These are phyloP conservation scores for Meira nashicola DNA, from an alignment of 1,284 basidiomycete species.

Conservation along the genomic window DNA sequence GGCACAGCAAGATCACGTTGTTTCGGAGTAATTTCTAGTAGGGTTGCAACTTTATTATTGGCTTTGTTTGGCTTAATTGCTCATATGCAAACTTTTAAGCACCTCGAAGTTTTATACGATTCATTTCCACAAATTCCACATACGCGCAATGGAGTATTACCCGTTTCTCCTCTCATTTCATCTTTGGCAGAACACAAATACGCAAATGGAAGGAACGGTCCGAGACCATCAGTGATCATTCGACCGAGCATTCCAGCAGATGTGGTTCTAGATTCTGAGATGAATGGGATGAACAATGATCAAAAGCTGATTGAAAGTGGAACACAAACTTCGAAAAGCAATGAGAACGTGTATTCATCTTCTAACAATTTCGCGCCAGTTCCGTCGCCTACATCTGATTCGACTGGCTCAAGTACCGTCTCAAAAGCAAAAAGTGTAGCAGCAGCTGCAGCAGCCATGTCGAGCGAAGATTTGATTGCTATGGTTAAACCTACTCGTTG, in stretches of 20 bases:
- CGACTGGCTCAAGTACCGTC: too few relatives aligned
- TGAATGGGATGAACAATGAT: too few relatives aligned
- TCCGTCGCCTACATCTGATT: too few relatives aligned
- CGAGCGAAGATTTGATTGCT: slow-evolving; percentile 8
- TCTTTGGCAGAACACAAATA: too few relatives aligned
- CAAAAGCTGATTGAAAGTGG: too few relatives aligned
- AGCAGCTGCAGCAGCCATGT: not conserved
- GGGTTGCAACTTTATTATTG: slow-evolving; percentile 31
- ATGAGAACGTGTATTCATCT: too few relatives aligned
- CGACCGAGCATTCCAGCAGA: too few relatives aligned
- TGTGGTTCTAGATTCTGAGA: not conserved
- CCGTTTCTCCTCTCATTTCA: not conserved
- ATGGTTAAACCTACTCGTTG: slow-evolving; percentile 13
- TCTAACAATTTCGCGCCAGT: too few relatives aligned
- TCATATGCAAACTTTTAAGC: slow-evolving; percentile 30
- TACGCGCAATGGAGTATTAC: slow-evolving; percentile 1
- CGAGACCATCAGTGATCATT: too few relatives aligned
- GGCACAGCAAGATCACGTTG: not conserved
- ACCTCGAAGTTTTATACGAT: slow-evolving; percentile 23
- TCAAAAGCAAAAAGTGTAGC: not conserved
- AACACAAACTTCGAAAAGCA: too few relatives aligned
- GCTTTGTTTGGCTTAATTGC: slow-evolving; percentile 32
- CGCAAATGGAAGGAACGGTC: too few relatives aligned
- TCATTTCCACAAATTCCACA: slow-evolving; percentile 29
- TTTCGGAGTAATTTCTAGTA: slow-evolving; percentile 24